Conservation (phyloP, 2,329 filamentous ascomycete species). For the Pseudogymnoascus sp. region DNA sequence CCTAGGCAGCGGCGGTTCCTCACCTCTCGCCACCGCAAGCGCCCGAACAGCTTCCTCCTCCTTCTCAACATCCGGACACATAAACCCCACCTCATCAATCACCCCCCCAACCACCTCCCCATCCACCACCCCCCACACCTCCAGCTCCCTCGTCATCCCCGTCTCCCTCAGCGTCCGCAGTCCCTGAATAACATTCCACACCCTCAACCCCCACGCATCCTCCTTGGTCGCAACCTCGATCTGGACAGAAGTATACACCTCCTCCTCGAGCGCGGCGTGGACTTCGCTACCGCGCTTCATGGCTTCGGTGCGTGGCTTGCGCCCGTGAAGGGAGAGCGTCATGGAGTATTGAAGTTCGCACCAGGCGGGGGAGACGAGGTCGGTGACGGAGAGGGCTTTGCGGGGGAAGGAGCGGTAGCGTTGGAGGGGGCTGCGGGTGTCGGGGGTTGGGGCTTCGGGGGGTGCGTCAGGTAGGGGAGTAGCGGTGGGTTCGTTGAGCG, state of each 20-base stretch:
- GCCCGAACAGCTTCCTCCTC: conserved; percentile 38
- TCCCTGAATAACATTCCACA: conserved; percentile 91
- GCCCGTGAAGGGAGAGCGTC: conserved; percentile 68
- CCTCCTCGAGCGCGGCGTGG: conserved; percentile 75
- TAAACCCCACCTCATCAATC: conserved; percentile 76
- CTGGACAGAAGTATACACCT: conserved; percentile 70
- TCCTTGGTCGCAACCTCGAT: conserved; percentile 68
- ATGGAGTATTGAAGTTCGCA: conserved; percentile 94
- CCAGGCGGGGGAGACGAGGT: conserved; percentile 84
- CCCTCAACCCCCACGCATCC: conserved; percentile 69
- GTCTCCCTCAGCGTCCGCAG: conserved; percentile 63
- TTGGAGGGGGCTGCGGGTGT: conserved; percentile 58
- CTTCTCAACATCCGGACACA: conserved; percentile 64
- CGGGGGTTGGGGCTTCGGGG: conserved; percentile 20
- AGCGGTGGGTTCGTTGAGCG: neutral
- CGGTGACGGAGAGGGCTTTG: conserved; percentile 78
- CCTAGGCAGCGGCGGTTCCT: conserved; percentile 30
- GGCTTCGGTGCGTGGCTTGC: conserved; percentile 64
- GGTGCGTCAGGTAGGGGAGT: neutral
- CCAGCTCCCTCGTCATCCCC: conserved; percentile 66
- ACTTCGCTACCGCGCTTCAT: conserved; percentile 79
- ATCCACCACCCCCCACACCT: conserved; percentile 78
- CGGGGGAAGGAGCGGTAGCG: conserved; percentile 70
- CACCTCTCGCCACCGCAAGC: conserved; percentile 23
- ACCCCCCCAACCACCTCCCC: conserved; percentile 80